These are phyloP conservation scores for Eimeria zaria DNA, from an alignment of 169 alveolate species.

Conservation along the genomic window DNA sequence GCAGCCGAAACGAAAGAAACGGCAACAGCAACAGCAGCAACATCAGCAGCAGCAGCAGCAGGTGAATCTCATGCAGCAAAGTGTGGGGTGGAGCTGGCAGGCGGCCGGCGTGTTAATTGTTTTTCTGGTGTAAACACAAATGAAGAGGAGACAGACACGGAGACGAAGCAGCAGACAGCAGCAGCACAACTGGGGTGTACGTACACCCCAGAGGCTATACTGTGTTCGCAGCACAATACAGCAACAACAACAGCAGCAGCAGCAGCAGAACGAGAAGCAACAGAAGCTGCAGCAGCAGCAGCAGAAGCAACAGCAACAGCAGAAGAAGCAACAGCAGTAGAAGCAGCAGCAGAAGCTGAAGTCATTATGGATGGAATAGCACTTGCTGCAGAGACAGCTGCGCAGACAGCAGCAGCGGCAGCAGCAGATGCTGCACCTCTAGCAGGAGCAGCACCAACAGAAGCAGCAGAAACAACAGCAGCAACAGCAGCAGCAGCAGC, in stretches of 20 bases:
- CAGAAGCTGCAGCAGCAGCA: not conserved
- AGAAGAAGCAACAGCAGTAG: not conserved
- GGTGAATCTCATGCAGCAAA: not conserved
- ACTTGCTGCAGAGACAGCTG: not conserved
- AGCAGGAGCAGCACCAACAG: conserved; percentile 32
- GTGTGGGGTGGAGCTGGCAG: not conserved
- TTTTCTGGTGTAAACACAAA: no score
- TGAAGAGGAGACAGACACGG: no score
- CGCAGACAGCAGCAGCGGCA: conserved; percentile 10
- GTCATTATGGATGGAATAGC: not conserved
- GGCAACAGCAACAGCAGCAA: conserved; percentile 19
- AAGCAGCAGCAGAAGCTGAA: not conserved
- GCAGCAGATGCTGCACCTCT: conserved; percentile 14
- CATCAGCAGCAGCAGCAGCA: conserved; percentile 6
- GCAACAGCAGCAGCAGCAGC: not conserved
- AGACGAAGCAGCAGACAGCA: no score
- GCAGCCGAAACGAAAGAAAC: not conserved
- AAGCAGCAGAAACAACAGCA: not conserved
- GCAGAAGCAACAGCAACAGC: not conserved
- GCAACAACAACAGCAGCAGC: not conserved
- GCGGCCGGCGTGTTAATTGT: conserved; percentile 4
- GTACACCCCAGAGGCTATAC: conserved; percentile 1
- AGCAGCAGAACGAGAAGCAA: not conserved
- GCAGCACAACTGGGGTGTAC: not conserved
- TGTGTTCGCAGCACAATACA: no score